Percentiles rank a stretch among this genome's conserved stretches.
Evolutionary conservation across 805 yeast species (phyloP).

Genomic region (Brettanomyces anomalus): DNA sequence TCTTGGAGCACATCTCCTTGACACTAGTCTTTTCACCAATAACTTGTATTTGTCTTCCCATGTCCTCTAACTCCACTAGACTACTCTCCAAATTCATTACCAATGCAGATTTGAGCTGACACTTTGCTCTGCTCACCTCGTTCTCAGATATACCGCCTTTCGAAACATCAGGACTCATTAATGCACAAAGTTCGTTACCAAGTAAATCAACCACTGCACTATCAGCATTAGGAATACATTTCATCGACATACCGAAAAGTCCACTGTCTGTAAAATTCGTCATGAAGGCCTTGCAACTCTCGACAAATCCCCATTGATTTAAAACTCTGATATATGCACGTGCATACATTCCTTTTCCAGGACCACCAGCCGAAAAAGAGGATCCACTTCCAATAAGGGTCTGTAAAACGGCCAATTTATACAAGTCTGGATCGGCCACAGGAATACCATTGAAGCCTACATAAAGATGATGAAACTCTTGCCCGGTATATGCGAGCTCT

Average conservation of each 20-base stretch:
- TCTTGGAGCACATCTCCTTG: constrained; percentile 70
- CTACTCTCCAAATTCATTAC: constrained; percentile 91
- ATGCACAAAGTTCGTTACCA: constrained; percentile 47
- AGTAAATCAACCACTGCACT: constrained; percentile 74
- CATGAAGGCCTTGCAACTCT: constrained; percentile 79
- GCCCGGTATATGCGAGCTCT: constrained; percentile 52
- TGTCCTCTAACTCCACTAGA: constrained; percentile 88
- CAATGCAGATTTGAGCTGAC: constrained; percentile 78
- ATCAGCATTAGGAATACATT: constrained; percentile 83
- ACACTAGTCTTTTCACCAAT: constrained; percentile 70
- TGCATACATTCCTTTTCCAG: constrained; percentile 98
- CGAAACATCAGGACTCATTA: constrained; percentile 35
- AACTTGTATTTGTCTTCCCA: constrained; percentile 89
- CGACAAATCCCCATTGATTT: constrained; percentile 86
- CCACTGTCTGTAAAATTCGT: constrained; percentile 90
- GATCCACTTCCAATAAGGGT: constrained; percentile 94
- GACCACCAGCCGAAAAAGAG: constrained; percentile 97
- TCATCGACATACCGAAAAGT: constrained; percentile 77
- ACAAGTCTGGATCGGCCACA: constrained; percentile 74
- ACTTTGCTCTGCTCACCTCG: constrained; percentile 86
- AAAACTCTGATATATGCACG: constrained; percentile 85
- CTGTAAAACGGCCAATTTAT: constrained; percentile 84
- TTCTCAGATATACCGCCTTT: constrained; percentile 53
- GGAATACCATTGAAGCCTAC: constrained; percentile 85
- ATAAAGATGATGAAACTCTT: constrained; percentile 78